Conservation (phyloP, 345 rosid species). For the Geranium brycei region DNA sequence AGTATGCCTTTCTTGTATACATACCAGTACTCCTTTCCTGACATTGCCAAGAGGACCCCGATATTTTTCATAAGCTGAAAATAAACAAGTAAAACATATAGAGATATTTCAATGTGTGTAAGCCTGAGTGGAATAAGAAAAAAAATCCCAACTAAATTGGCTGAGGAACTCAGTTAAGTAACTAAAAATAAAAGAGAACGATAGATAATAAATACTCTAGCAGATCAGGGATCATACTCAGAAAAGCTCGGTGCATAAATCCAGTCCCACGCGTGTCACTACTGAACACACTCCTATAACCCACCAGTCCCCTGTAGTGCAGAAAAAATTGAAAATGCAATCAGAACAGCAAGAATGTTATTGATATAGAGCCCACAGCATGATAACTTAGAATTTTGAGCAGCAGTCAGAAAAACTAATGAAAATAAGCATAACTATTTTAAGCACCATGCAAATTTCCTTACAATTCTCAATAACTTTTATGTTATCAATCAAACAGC, state of each 20-base stretch:
- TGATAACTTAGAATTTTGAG: not conserved
- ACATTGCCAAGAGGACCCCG: constrained; percentile 91
- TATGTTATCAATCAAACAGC: too few species aligned
- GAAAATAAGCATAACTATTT: too few species aligned
- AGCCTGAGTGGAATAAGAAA: not conserved
- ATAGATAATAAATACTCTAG: not conserved
- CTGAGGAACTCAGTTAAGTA: not conserved
- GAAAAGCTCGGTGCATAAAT: constrained; percentile 98
- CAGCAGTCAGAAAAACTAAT: too few species aligned
- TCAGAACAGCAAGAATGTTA: not conserved
- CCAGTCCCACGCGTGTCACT: constrained; percentile 96
- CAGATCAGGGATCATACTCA: constrained; percentile 32
- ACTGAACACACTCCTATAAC: constrained; percentile 97
- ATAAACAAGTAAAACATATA: not conserved
- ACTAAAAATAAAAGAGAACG: not conserved
- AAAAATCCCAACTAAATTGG: not conserved
- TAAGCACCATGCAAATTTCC: too few species aligned
- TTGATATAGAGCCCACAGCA: not conserved
- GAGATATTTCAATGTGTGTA: not conserved
- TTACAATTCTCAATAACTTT: too few species aligned
- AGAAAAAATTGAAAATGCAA: not conserved
- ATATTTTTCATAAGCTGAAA: constrained; percentile 69
- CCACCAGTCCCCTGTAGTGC: constrained; percentile 75
- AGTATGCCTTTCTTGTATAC: constrained; percentile 6
- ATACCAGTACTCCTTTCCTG: constrained; percentile 97